phyloP scores from a whole-genome alignment of 75 land plant species.

The Pinus taeda region DNA sequence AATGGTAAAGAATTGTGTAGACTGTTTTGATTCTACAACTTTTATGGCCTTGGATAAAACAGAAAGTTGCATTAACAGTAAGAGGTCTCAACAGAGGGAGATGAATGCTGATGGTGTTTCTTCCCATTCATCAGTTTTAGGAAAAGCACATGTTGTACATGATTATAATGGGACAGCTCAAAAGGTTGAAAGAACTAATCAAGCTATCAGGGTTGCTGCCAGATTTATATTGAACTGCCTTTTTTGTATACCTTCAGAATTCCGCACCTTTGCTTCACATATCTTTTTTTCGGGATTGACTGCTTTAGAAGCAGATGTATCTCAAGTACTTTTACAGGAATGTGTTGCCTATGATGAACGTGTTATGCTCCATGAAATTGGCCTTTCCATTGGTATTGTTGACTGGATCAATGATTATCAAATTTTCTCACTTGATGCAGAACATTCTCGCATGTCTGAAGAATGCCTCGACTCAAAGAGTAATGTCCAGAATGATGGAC shows the following conservation, averaged over 20 bases:
- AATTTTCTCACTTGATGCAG: constrained; percentile 18
- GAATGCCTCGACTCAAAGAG: constrained; percentile 4
- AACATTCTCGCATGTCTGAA: neutral
- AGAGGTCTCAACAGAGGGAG: neutral
- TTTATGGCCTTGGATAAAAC: neutral
- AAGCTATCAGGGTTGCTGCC: constrained; percentile 20
- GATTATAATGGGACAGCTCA: neutral
- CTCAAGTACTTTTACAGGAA: constrained; percentile 38
- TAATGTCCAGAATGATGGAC: neutral
- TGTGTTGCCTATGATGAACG: constrained; percentile 20
- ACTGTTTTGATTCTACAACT: neutral
- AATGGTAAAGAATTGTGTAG: constrained; percentile 28
- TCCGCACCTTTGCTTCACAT: constrained; percentile 62
- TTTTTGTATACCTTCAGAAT: constrained; percentile 57
- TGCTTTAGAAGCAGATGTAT: constrained; percentile 32
- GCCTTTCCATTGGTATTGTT: constrained; percentile 61
- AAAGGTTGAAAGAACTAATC: neutral
- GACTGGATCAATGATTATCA: constrained; percentile 80
- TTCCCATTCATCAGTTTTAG: neutral
- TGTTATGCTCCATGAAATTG: constrained; percentile 75
- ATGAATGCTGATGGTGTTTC: neutral
- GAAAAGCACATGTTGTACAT: neutral
- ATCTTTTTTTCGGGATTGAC: constrained; percentile 54
- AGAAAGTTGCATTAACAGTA: constrained; percentile 3
- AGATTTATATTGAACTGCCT: constrained; percentile 63